phyloP scores from a whole-genome alignment of 768 basidiomycete genomes.

The Leccinum fibrillosum region DNA sequence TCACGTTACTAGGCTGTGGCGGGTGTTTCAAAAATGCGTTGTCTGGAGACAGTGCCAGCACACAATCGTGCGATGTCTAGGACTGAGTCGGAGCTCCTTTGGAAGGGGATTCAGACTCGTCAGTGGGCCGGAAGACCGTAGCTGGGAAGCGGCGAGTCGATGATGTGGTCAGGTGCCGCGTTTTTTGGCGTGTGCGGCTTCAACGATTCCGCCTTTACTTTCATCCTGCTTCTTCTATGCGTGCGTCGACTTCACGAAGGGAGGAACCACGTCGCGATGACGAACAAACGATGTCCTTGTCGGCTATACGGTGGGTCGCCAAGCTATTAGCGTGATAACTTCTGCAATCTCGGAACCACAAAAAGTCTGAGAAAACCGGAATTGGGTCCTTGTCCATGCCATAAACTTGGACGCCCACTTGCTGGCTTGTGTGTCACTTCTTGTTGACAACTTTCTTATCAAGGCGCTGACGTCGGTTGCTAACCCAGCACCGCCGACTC shows the following conservation, averaged over 20 bases:
- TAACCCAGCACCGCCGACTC: not conserved
- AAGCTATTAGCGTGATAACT: not conserved
- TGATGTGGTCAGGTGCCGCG: not conserved
- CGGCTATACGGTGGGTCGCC: not conserved
- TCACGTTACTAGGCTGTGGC: too few relatives aligned
- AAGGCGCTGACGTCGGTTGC: not conserved
- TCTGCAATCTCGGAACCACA: constrained; percentile 1
- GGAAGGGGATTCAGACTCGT: not conserved
- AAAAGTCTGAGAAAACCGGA: constrained; percentile 16
- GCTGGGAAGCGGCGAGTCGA: not conserved
- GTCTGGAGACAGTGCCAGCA: too few relatives aligned
- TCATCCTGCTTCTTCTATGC: not conserved
- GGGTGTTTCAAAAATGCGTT: too few relatives aligned
- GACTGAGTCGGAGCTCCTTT: too few relatives aligned
- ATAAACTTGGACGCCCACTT: not conserved
- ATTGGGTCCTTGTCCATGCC: not conserved
- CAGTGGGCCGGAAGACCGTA: too few relatives aligned
- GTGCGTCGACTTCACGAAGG: not conserved
- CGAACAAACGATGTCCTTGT: not conserved
- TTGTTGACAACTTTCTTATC: not conserved
- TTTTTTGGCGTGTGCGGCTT: not conserved
- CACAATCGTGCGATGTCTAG: too few relatives aligned
- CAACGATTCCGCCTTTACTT: not conserved
- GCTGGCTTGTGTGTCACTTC: not conserved
- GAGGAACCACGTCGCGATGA: not conserved